Percentiles rank a stretch among this genome's conserved stretches.
Conservation (phyloP, 768 basidiomycete genomes). For the Lactarius tabidus region DNA sequence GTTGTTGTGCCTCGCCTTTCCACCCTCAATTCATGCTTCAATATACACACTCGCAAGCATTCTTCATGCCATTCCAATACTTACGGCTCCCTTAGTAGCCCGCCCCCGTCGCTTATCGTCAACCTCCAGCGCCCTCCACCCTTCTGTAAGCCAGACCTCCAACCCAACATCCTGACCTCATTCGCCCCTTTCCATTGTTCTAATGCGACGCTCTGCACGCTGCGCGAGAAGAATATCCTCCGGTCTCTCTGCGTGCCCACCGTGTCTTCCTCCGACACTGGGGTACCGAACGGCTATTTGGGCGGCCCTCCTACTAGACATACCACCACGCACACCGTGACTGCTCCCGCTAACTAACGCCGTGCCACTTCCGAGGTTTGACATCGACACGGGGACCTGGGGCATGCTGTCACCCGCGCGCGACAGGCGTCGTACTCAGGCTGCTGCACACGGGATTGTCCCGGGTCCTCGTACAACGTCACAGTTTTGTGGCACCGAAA, state of each 20-base stretch:
- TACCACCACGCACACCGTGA: constrained; percentile 57
- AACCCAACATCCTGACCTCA: not conserved
- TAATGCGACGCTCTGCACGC: constrained; percentile 84
- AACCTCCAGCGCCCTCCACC: not conserved
- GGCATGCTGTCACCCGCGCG: constrained; percentile 71
- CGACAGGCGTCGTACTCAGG: constrained; percentile 90
- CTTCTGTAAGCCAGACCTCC: not conserved
- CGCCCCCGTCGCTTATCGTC: not conserved
- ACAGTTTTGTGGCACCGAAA: too few species aligned
- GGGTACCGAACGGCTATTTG: constrained; percentile 85
- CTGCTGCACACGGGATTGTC: constrained; percentile 94
- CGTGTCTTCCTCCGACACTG: constrained; percentile 34
- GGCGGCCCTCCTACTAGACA: constrained; percentile 71
- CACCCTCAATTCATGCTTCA: not conserved
- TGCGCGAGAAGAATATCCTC: constrained; percentile 56
- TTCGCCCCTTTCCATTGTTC: constrained; percentile 37
- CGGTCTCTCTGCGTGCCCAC: constrained; percentile 28
- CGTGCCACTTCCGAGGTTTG: constrained; percentile 58
- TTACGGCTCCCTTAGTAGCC: not conserved
- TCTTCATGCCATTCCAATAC: not conserved
- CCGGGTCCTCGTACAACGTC: constrained; percentile 94
- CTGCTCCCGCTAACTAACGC: constrained; percentile 65
- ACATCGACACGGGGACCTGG: constrained; percentile 98
- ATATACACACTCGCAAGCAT: not conserved
- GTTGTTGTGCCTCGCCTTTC: not conserved